Evolutionary conservation across 2,329 filamentous ascomycete species (phyloP).

Genomic region (Malbranchea zuffiana): DNA sequence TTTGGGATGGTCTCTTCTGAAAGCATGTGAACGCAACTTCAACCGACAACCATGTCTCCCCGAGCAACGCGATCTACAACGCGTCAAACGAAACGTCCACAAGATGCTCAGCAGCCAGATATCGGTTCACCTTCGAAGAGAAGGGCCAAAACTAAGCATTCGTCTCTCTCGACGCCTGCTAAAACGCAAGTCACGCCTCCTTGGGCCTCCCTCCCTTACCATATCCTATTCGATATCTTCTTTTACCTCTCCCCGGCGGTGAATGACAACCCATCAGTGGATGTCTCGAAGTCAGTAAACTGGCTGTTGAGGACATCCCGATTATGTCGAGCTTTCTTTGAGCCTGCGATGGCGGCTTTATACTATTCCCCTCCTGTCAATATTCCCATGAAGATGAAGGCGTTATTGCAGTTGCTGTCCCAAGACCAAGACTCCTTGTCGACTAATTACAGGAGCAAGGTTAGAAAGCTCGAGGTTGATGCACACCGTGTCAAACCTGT

Average conservation of each 20-base stretch:
- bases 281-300: slow-evolving; percentile 25
- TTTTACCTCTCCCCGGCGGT: slow-evolving; percentile 45
- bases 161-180: too few species aligned
- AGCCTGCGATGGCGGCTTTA: slow-evolving; percentile 61
- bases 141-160: too few species aligned
- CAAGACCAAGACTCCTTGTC: slow-evolving; percentile 39
- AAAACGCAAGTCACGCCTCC: slow-evolving; percentile 40
- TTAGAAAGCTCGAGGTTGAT: slow-evolving; percentile 60
- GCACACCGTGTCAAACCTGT: slow-evolving; percentile 44
- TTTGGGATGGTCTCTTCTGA: too few species aligned
- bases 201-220: slow-evolving; percentile 55
- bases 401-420: slow-evolving; percentile 46
- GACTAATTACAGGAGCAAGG: slow-evolving; percentile 59
- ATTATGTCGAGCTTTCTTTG: slow-evolving; percentile 54
- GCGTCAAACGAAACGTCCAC: too few species aligned
- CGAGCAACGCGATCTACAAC: too few species aligned
- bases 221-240: slow-evolving; percentile 60
- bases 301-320: slow-evolving; percentile 58
- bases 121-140: too few species aligned
- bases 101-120: too few species aligned
- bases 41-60: too few species aligned
- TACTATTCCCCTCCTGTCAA: slow-evolving; percentile 59
- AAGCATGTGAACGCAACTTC: too few species aligned
- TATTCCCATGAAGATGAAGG: slow-evolving; percentile 39
- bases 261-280: slow-evolving; percentile 39